phyloP scores from a whole-genome alignment of 2,329 filamentous ascomycete genomes.

The Dryadomyces quercivorus region DNA sequence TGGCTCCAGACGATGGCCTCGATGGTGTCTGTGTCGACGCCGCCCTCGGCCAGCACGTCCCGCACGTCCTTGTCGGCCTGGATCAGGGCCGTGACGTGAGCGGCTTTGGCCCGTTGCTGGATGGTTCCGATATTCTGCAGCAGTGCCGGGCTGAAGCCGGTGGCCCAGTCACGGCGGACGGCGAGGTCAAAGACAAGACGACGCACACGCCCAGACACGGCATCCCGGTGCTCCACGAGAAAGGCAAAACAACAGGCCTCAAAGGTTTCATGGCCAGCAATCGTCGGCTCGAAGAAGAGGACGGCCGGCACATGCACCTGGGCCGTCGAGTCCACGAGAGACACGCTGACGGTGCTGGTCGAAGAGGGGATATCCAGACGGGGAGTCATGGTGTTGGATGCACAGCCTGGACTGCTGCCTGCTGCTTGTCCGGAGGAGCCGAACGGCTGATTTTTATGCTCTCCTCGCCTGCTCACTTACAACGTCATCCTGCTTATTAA shows the following conservation, averaged over 20 bases:
- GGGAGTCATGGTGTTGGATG: background rate
- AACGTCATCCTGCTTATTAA: background rate
- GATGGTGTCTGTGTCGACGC: slow-evolving; percentile 8
- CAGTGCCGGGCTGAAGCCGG: background rate
- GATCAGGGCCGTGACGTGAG: background rate
- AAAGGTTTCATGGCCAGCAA: background rate
- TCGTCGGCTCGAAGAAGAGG: background rate
- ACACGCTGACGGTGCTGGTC: slow-evolving; percentile 3
- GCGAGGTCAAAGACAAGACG: slow-evolving; percentile 7
- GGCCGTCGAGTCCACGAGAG: slow-evolving; percentile 5
- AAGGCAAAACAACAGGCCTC: slow-evolving; percentile 1
- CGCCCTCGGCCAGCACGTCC: slow-evolving; percentile 1
- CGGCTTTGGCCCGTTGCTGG: background rate
- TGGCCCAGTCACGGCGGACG: slow-evolving; percentile 5
- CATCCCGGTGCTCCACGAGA: slow-evolving; percentile 2
- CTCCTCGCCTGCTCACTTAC: background rate
- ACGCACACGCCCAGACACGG: background rate
- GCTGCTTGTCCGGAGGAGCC: too few relatives aligned
- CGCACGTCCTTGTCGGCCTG: slow-evolving; percentile 1
- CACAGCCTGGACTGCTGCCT: too few relatives aligned
- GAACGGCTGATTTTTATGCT: background rate
- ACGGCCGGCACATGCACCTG: background rate
- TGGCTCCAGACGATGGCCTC: slow-evolving; percentile 28
- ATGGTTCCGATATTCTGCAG: background rate
- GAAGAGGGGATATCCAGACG: slow-evolving; percentile 3